Conservation (phyloP, 371 early-diverging fungal species). For the Paraphysoderma sedebokerense region DNA sequence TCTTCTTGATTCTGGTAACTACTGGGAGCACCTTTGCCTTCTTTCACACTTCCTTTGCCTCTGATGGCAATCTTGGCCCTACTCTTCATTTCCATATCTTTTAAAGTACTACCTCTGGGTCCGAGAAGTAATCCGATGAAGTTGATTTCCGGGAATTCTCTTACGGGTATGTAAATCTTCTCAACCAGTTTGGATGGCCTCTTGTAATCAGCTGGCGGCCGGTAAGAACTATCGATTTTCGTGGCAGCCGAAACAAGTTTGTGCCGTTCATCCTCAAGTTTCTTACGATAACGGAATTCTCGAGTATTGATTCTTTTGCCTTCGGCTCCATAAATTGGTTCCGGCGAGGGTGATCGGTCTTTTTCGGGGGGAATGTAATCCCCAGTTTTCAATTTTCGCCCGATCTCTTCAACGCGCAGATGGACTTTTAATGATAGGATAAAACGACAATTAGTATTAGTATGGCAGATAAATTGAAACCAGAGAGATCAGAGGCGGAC, state of each 20-base stretch:
- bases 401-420: constrained; percentile 78
- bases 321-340: constrained; percentile 28
- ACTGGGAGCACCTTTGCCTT: constrained; percentile 20
- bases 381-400: constrained; percentile 45
- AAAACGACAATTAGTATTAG: not conserved
- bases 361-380: not conserved
- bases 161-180: constrained; percentile 31
- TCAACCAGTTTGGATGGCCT: constrained; percentile 21
- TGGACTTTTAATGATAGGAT: constrained; percentile 29
- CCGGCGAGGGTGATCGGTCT: constrained; percentile 27
- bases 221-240: constrained; percentile 16
- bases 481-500: not conserved
- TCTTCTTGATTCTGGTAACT: constrained; percentile 21
- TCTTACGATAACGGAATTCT: constrained; percentile 25
- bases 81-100: constrained; percentile 30
- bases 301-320: constrained; percentile 33
- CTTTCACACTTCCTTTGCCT: constrained; percentile 38
- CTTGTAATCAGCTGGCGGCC: constrained; percentile 32
- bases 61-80: constrained; percentile 36
- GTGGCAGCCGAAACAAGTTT: constrained; percentile 21
- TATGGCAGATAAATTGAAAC: not conserved
- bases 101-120: constrained; percentile 35
- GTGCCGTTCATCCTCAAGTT: constrained; percentile 31
- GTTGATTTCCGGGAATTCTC: constrained; percentile 36
- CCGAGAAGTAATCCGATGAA: constrained; percentile 42